Evolutionary conservation across 2,329 filamentous ascomycete genomes (phyloP).

Genomic region (Gnomoniopsis smithogilvyi): DNA sequence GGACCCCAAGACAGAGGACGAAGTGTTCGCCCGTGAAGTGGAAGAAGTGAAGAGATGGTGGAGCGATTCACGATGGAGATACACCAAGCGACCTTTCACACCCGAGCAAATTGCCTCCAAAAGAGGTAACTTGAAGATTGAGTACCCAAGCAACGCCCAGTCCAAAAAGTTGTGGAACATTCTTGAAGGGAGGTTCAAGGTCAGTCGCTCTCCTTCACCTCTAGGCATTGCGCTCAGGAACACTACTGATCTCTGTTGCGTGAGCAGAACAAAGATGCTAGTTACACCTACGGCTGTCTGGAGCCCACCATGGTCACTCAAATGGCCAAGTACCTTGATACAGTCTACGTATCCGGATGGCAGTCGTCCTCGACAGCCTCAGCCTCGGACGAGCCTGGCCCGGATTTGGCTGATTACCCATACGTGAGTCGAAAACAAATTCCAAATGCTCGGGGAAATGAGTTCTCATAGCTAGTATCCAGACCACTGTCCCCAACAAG

Average conservation of each 20-base stretch:
- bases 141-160: constrained; percentile 86
- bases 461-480: constrained; percentile 32
- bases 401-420: constrained; percentile 97
- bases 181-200: constrained; percentile 81
- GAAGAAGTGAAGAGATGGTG: constrained; percentile 92
- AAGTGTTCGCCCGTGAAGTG: constrained; percentile 78
- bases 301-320: constrained; percentile 98
- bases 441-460: not conserved
- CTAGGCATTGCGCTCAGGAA: not conserved
- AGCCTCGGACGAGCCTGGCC: constrained; percentile 90
- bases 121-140: constrained; percentile 83
- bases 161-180: constrained; percentile 94
- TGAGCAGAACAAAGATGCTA: constrained; percentile 72
- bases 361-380: constrained; percentile 97
- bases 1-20: constrained; percentile 56
- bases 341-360: constrained; percentile 98
- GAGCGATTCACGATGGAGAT: constrained; percentile 85
- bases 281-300: constrained; percentile 94
- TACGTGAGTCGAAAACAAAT: constrained; percentile 55
- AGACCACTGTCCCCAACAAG: constrained; percentile 98
- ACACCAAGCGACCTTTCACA: constrained; percentile 89
- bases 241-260: not conserved
- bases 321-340: constrained; percentile 99
- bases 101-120: constrained; percentile 97
- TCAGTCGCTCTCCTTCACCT: constrained; percentile 35